Evolutionary conservation across 116 monocot species (phyloP).

Genomic region (Cymodocea nodosa): DNA sequence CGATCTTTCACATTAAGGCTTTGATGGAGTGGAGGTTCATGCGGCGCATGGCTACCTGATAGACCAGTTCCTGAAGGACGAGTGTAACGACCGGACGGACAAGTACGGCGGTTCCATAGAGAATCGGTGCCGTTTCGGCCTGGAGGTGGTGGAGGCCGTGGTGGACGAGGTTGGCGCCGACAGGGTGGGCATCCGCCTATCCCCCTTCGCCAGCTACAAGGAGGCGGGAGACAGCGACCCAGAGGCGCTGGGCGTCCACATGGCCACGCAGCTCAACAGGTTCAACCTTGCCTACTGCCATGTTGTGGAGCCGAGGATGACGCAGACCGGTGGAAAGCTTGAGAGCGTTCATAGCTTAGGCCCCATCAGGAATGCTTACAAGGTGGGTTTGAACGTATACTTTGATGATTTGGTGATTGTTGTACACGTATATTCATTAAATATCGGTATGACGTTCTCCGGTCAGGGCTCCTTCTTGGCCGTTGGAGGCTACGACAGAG

Average conservation of each 20-base stretch:
- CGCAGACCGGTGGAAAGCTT: conserved; percentile 6
- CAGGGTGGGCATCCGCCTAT: conserved; percentile 25
- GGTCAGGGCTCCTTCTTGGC: conserved; percentile 25
- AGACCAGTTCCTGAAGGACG: conserved; percentile 42
- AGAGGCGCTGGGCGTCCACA: conserved; percentile 16
- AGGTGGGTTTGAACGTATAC: too few relatives aligned
- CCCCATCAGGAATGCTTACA: conserved; percentile 6
- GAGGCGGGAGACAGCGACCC: conserved; percentile 31
- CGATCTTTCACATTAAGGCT: conserved; percentile 22
- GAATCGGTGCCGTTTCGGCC: conserved; percentile 41
- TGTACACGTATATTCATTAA: too few relatives aligned
- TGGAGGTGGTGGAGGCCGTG: conserved; percentile 28
- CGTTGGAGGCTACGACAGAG: conserved; percentile 26
- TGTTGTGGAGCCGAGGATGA: conserved; percentile 28
- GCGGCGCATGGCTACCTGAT: conserved; percentile 29
- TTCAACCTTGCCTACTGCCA: conserved; percentile 23
- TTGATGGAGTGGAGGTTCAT: conserved; percentile 44
- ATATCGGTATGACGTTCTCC: too few relatives aligned
- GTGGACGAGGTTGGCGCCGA: conserved; percentile 24
- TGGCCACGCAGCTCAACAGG: conserved; percentile 22
- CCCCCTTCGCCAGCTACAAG: conserved; percentile 26
- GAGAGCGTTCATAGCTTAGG: conserved; percentile 10
- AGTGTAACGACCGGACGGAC: conserved; percentile 26
- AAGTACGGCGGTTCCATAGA: conserved; percentile 36
- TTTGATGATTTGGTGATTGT: too few relatives aligned